A percentile compares a stretch with the other conserved stretches of the same genome.
These are phyloP conservation scores for Pisolithus thermaeus DNA, from an alignment of 1,284 basidiomycete genomes.

Conservation along the genomic window DNA sequence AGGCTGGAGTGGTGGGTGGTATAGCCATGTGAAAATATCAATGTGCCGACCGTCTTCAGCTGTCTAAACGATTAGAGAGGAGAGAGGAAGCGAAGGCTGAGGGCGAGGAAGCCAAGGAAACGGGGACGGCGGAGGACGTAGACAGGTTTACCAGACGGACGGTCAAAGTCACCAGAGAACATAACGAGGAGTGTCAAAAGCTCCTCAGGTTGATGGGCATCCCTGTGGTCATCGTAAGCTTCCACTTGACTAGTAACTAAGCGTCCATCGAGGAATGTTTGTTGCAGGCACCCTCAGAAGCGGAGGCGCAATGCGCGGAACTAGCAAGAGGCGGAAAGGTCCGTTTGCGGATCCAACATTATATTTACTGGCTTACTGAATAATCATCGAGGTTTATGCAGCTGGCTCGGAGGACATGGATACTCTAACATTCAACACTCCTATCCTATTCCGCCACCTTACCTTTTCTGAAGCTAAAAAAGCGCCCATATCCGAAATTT, in stretches of 20 bases:
- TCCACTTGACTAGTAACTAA: conserved; percentile 17
- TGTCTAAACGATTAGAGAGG: conserved; percentile 88
- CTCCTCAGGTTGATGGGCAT: conserved; percentile 95
- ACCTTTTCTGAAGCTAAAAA: conserved; percentile 99
- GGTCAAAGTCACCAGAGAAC: conserved; percentile 92
- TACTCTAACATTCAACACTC: conserved; percentile 92
- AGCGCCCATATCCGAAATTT: conserved; percentile 93
- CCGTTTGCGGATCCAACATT: conserved; percentile 3
- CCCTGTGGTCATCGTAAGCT: conserved; percentile 84
- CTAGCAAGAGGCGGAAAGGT: conserved; percentile 92
- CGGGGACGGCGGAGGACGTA: conserved; percentile 85
- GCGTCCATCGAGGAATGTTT: conserved; percentile 6
- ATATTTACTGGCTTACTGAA: conserved; percentile 6
- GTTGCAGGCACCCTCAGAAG: conserved; percentile 89
- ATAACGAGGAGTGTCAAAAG: conserved; percentile 93
- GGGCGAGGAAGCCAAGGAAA: conserved; percentile 95
- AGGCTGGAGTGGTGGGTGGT: conserved; percentile 87
- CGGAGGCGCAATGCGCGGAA: conserved; percentile 98
- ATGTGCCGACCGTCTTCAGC: conserved; percentile 38
- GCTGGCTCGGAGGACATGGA: conserved; percentile 99
- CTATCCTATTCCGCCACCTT: conserved; percentile 90
- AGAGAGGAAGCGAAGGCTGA: conserved; percentile 93
- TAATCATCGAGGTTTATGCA: conserved; percentile 73
- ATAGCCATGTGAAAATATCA: neutral
- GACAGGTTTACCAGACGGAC: conserved; percentile 89